Conservation (phyloP, 140 eudicot species). For the Flaveria floridana region DNA sequence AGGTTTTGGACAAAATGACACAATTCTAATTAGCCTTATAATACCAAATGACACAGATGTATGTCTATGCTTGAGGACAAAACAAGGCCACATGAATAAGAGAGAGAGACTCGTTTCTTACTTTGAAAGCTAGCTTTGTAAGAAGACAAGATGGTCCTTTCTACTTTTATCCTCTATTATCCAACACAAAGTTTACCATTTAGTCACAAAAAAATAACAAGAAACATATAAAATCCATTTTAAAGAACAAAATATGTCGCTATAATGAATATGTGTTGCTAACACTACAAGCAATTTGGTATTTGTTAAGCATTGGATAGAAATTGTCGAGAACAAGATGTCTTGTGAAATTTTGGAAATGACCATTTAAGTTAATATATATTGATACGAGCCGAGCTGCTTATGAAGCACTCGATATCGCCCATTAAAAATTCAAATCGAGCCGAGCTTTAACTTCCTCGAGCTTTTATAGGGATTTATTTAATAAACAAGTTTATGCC, state of each 20-base stretch:
- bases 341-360: too few relatives aligned
- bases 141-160: constrained; percentile 43
- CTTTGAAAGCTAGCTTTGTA: constrained; percentile 10
- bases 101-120: constrained; percentile 24
- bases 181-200: constrained; percentile 23
- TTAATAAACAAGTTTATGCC: too few relatives aligned
- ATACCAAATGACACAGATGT: constrained; percentile 44
- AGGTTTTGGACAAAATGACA: constrained; percentile 41
- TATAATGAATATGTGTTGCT: background rate
- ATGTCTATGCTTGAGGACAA: constrained; percentile 62
- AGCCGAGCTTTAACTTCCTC: too few relatives aligned
- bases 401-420: too few relatives aligned
- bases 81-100: constrained; percentile 56
- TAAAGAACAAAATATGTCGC: background rate
- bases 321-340: background rate
- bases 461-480: too few relatives aligned
- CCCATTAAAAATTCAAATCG: too few relatives aligned
- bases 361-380: too few relatives aligned
- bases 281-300: background rate
- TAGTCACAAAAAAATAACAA: background rate
- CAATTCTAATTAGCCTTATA: constrained; percentile 39
- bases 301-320: background rate
- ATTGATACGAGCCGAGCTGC: too few relatives aligned
- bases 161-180: constrained; percentile 23
- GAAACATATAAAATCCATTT: background rate